Evolutionary conservation across 2,329 filamentous ascomycete genomes (phyloP).

Genomic region (Cercospora sp.): DNA sequence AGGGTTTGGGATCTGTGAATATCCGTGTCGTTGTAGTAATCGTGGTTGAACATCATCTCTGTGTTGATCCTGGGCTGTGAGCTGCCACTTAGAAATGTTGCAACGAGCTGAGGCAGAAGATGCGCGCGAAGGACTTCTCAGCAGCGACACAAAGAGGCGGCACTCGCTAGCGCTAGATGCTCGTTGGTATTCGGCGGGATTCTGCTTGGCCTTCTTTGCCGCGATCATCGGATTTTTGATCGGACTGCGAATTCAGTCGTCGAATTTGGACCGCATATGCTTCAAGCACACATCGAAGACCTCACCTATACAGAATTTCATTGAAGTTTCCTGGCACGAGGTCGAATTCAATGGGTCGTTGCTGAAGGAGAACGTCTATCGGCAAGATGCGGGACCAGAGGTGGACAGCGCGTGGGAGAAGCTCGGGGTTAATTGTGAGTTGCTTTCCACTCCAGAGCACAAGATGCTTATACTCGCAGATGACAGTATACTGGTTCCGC

Average conservation of each 20-base stretch:
- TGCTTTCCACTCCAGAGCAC: constrained; percentile 41
- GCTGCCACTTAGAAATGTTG: not conserved
- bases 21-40: not conserved
- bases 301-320: constrained; percentile 18
- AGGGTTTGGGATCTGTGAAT: not conserved
- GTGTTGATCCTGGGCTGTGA: not conserved
- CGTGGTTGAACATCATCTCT: not conserved
- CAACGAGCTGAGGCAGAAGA: not conserved
- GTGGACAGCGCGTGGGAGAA: constrained; percentile 60
- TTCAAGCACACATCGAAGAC: constrained; percentile 10
- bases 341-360: constrained; percentile 58
- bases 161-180: not conserved
- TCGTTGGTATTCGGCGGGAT: not conserved
- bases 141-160: not conserved
- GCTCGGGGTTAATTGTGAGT: constrained; percentile 54
- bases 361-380: constrained; percentile 56
- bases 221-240: not conserved
- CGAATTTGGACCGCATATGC: not conserved
- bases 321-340: constrained; percentile 19
- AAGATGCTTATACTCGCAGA: constrained; percentile 52
- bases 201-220: not conserved
- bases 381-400: constrained; percentile 43
- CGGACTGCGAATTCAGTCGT: not conserved
- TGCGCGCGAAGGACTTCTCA: not conserved
- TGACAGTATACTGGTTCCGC: constrained; percentile 51